Evolutionary conservation across 257 asterid species (phyloP).

Genomic region (Nicotiana otophora): DNA sequence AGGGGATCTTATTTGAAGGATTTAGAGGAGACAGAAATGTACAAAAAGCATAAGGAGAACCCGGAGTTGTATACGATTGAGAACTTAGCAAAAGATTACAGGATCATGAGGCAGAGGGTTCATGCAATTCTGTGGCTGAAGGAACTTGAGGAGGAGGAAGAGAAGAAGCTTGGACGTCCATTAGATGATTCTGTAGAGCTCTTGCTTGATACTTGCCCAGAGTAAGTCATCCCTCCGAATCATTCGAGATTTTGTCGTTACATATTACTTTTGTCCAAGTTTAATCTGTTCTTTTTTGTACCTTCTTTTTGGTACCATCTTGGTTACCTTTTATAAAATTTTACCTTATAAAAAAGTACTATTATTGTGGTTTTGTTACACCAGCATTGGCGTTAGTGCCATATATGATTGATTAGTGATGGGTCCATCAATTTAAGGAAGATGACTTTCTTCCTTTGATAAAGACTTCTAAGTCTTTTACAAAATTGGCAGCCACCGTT

Average conservation of each 20-base stretch:
- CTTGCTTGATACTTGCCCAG: conserved; percentile 70
- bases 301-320: too few relatives aligned
- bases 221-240: conserved; percentile 43
- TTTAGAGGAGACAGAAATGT: conserved; percentile 84
- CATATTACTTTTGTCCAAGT: neutral
- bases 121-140: conserved; percentile 87
- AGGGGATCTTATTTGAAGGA: conserved; percentile 70
- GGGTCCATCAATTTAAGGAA: too few relatives aligned
- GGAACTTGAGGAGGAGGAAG: conserved; percentile 78
- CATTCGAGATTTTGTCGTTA: neutral
- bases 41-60: conserved; percentile 79
- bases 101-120: conserved; percentile 96
- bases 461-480: too few relatives aligned
- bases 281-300: too few relatives aligned
- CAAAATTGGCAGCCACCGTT: too few relatives aligned
- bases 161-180: conserved; percentile 68
- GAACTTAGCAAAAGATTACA: conserved; percentile 81
- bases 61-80: conserved; percentile 82
- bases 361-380: too few relatives aligned
- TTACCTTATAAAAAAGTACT: too few relatives aligned
- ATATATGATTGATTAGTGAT: too few relatives aligned
- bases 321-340: too few relatives aligned
- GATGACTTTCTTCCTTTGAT: too few relatives aligned
- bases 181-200: conserved; percentile 71
- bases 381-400: too few relatives aligned